These are phyloP conservation scores for Kwoniella bestiolae DNA, from an alignment of 768 basidiomycete species.

Conservation along the genomic window DNA sequence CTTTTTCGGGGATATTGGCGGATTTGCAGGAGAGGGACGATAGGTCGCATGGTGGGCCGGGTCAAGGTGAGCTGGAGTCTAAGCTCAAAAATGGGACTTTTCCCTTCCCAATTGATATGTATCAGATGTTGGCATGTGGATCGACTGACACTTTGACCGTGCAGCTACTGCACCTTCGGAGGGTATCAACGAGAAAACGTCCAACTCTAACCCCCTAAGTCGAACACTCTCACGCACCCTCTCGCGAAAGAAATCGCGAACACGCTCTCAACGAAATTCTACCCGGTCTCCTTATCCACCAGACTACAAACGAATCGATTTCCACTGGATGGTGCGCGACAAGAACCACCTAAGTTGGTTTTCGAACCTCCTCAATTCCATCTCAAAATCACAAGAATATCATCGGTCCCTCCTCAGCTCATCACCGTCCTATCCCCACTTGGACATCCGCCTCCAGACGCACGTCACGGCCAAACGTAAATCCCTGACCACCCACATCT, in stretches of 20 bases:
- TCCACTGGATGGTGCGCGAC: slow-evolving; percentile 42
- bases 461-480: slow-evolving; percentile 37
- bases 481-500: slow-evolving; percentile 28
- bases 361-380: slow-evolving; percentile 31
- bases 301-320: slow-evolving; percentile 33
- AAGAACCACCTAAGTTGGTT: slow-evolving; percentile 36
- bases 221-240: slow-evolving; percentile 15
- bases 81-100: too few relatives aligned
- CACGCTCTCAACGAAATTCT: background rate
- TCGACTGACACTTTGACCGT: too few relatives aligned
- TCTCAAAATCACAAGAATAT: slow-evolving; percentile 30
- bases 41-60: slow-evolving; percentile 23
- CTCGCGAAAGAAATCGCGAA: slow-evolving; percentile 7
- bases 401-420: slow-evolving; percentile 20
- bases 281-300: slow-evolving; percentile 9
- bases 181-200: too few relatives aligned
- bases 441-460: slow-evolving; percentile 33
- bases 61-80: background rate
- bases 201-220: background rate
- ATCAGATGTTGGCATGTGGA: too few relatives aligned
- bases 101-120: too few relatives aligned
- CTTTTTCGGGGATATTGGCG: slow-evolving; percentile 37
- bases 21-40: slow-evolving; percentile 33
- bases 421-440: slow-evolving; percentile 10
- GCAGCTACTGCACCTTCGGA: too few relatives aligned